Conservation (phyloP, 129 eudicot genomes). For the Helianthus annuus region DNA sequence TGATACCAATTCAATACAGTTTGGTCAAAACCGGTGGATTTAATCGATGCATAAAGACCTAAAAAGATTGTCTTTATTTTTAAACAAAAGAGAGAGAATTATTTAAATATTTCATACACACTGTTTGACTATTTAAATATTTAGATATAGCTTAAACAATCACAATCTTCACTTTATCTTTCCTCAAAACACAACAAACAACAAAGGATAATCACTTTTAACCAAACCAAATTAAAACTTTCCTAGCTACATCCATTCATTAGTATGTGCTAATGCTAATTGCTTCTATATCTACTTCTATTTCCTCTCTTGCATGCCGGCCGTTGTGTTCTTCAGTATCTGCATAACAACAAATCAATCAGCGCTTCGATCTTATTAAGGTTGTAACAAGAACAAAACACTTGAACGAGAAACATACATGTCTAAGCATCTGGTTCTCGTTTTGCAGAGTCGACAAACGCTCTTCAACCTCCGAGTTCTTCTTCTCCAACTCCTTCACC, state of each 20-base stretch:
- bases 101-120: no score
- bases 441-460: slow-evolving; percentile 92
- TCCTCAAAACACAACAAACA: not conserved
- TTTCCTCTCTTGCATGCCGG: slow-evolving; percentile 66
- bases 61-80: no score
- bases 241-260: slow-evolving; percentile 5
- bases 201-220: not conserved
- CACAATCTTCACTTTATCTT: not conserved
- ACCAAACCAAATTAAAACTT: not conserved
- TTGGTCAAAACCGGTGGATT: no score
- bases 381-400: not conserved
- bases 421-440: slow-evolving; percentile 99
- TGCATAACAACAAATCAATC: slow-evolving; percentile 28
- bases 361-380: not conserved
- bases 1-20: no score
- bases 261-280: not conserved
- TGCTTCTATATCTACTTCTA: slow-evolving; percentile 38
- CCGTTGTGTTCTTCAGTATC: slow-evolving; percentile 86
- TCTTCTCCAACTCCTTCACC: slow-evolving; percentile 86
- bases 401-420: slow-evolving; percentile 34
- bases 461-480: slow-evolving; percentile 90
- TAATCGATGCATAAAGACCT: no score
- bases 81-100: not conserved
- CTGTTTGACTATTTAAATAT: not conserved
- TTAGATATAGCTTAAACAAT: not conserved